Base-by-base conservation (phyloP, 2,329 filamentous ascomycete genomes). In the Calonectria hongkongensis region DNA sequence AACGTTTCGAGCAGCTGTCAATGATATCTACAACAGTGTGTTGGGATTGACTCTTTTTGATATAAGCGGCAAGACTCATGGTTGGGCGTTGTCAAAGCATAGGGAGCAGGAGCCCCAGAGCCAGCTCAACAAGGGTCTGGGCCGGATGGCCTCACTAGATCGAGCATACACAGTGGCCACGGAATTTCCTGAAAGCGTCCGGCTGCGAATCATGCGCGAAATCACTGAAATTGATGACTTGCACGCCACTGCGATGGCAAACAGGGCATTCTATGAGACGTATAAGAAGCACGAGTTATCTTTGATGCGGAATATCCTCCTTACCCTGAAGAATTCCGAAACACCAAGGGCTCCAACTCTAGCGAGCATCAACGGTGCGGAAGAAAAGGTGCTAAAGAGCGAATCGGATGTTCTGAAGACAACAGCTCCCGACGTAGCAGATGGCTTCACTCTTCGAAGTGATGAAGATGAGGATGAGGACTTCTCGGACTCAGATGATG, bases 21-120 rank as follows among this genome's bases (percentile, higher is more conserved):
- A 83, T 30, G 88, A 90, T 70, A 86, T 90, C 2, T 88, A 86
- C 70, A 88, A 88, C 66, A 89, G 88, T 67, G 83, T 90, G 3
- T 79, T 81, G 8, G 89, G 88, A 0, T 73, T 90, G 5, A 89
- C 87, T 2, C 82, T 90, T 0, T 81, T 84, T 56, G 88, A 90
- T 36, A 84, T 89, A 0, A 87, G 85, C 18, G 87, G 87, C 0
- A 84, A 83, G 75, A 83, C 84, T 47, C 86, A 87, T 39, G 88
- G 88, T 6, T 90, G 88, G 88, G 88, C 83, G 0, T 72, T 89
- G 2, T 87, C 86, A 2, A 86, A 85, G 74, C 80, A 86, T 65
- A 76, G 75, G 45, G 79, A 81, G 43, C 66, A 77, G 2, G 82
- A 85, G 69, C 85, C 84, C 3, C 85, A 87, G 76, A 74, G 75